phyloP scores from a whole-genome alignment of 2,329 filamentous ascomycete species.

The Ophiostoma australiae region DNA sequence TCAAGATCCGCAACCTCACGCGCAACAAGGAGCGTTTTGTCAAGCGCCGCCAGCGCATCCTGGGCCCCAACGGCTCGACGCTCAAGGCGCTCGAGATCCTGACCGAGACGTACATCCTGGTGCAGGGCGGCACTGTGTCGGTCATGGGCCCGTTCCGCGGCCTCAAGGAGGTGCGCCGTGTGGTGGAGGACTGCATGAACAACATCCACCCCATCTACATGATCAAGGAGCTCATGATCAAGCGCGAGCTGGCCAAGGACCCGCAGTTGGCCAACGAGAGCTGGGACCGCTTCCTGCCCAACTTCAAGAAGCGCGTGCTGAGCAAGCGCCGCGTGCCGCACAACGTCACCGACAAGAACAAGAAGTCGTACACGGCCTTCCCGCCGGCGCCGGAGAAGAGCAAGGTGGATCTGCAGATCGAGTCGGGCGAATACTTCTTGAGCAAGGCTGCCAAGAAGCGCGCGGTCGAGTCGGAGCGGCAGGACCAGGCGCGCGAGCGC shows the following conservation, averaged over 20 bases:
- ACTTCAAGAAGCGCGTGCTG: slow-evolving; percentile 92
- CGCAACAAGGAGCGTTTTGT: slow-evolving; percentile 93
- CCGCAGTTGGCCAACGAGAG: slow-evolving; percentile 78
- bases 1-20: slow-evolving; percentile 89
- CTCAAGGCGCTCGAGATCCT: slow-evolving; percentile 90
- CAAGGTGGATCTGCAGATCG: slow-evolving; percentile 97
- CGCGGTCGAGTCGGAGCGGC: slow-evolving; percentile 69
- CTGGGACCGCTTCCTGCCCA: slow-evolving; percentile 93
- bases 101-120: slow-evolving; percentile 86
- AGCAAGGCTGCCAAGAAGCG: slow-evolving; percentile 89
- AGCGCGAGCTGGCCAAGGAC: slow-evolving; percentile 73
- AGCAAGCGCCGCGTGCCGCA: slow-evolving; percentile 76
- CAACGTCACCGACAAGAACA: slow-evolving; percentile 86
- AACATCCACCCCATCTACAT: slow-evolving; percentile 95
- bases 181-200: slow-evolving; percentile 93
- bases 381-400: slow-evolving; percentile 96
- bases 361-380: slow-evolving; percentile 96
- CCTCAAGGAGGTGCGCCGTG: slow-evolving; percentile 81
- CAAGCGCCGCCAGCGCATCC: slow-evolving; percentile 85
- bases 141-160: slow-evolving; percentile 91
- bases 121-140: slow-evolving; percentile 90
- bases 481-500: slow-evolving; percentile 80
- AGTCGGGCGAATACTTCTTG: slow-evolving; percentile 95
- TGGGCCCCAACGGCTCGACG: slow-evolving; percentile 86
- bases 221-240: slow-evolving; percentile 73